Evolutionary conservation across 1,284 basidiomycete genomes (phyloP), one percentile per base, ranked within the genome.

Genomic region (Marasmius sp.): DNA sequence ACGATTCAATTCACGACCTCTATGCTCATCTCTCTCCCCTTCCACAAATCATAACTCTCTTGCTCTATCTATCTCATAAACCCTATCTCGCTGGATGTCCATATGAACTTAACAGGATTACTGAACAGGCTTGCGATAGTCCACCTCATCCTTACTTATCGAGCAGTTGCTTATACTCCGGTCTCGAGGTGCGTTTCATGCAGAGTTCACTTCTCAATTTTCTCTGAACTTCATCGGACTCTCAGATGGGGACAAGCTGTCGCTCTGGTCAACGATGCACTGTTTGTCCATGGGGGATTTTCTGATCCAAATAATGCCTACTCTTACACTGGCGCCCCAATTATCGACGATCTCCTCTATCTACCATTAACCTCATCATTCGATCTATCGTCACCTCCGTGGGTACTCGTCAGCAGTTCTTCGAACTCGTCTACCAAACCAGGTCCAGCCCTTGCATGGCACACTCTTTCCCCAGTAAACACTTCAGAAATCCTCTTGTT

Each of bases 231-330:
- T 41, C 11, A 6, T 10, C 27, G 20, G 11, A 22, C 27, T 53
- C 39, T 22, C 64, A 95, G 93, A 79, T 95, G 93, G 93, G 93
- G 89, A 41, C 91, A 93, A 65, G 90, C 91, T 10, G 76, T 79
- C 0, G 81, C 85, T 22, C 71, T 89, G 51, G 74, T 92, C 22
- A 79, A 85, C 65, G 82, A 86, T 61, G 79, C 81, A 7, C 77
- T 95, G 45, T 86, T 87, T 71, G 75, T 94, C 47, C 87, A 91
- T 62, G 93, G 93, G 34, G 93, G 93, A 60, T 88, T 92, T 70
- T 87, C 85, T 33, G 91, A 94, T 72, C 78, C 82, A 18, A 85
- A 76, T 72, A 88, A 89, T 69, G 71, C 79, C 9, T 91, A 81
- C 70, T 85, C 86, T 1, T 95, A 95, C 74, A 83, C 82, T 38